Evolutionary conservation across 352 stramenopile species (phyloP).

Genomic region (Globisporangium cylindrosporum): DNA sequence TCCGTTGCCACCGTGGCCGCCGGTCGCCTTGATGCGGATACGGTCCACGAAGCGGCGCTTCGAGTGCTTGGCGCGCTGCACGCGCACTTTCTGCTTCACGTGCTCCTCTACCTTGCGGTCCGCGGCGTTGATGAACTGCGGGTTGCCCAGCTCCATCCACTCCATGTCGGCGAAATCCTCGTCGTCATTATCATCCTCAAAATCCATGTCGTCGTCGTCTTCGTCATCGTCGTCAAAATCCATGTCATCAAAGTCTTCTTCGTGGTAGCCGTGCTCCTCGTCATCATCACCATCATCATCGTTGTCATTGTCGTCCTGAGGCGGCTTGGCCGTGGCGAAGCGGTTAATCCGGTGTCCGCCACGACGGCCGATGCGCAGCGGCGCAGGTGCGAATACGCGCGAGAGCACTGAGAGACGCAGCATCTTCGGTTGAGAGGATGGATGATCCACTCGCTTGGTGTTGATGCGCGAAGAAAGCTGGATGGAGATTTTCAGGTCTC

Average conservation of each 20-base stretch:
- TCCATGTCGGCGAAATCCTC: slow-evolving; percentile 17
- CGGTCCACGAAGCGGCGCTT: slow-evolving; percentile 90
- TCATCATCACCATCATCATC: slow-evolving; percentile 27
- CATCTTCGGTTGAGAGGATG: slow-evolving; percentile 26
- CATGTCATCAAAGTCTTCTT: slow-evolving; percentile 44
- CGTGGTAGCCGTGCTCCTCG: slow-evolving; percentile 36
- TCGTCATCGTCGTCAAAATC: slow-evolving; percentile 42
- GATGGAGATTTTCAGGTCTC: background rate
- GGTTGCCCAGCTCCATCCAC: slow-evolving; percentile 15
- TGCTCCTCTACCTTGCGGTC: slow-evolving; percentile 68
- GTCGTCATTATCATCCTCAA: slow-evolving; percentile 19
- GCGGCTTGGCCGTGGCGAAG: slow-evolving; percentile 11
- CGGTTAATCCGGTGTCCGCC: slow-evolving; percentile 18
- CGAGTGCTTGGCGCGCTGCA: slow-evolving; percentile 80
- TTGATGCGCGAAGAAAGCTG: background rate
- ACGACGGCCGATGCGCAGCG: slow-evolving; percentile 33
- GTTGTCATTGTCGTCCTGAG: slow-evolving; percentile 13
- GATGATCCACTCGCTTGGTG: background rate
- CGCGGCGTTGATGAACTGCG: slow-evolving; percentile 19
- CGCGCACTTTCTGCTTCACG: slow-evolving; percentile 84
- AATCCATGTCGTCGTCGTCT: slow-evolving; percentile 26
- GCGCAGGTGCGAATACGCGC: slow-evolving; percentile 41
- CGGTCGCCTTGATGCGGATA: slow-evolving; percentile 87
- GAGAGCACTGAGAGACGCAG: slow-evolving; percentile 54
- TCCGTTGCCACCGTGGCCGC: slow-evolving; percentile 85